Conservation (phyloP, 192 early-diverging fungal genomes). For the Phlyctochytrium bullatum region DNA sequence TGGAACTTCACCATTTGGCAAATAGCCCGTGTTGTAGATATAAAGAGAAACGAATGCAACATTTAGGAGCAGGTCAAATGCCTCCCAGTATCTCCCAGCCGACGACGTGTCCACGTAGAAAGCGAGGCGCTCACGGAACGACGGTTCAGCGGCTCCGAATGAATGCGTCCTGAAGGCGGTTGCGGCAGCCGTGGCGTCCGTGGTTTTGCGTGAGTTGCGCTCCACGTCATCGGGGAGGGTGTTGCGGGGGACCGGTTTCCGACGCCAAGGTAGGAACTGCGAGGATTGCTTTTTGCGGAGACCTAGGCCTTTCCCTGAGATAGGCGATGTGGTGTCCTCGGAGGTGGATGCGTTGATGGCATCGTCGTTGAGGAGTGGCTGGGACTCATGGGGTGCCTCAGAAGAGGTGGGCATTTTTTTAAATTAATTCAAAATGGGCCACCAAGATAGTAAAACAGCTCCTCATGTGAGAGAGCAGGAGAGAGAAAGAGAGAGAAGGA, state of each 20-base stretch:
- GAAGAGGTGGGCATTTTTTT: too few relatives aligned
- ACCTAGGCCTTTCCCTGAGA: too few relatives aligned
- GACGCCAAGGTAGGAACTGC: not conserved
- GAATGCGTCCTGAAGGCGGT: not conserved
- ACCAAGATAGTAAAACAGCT: too few relatives aligned
- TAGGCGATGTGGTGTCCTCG: too few relatives aligned
- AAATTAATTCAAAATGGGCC: too few relatives aligned
- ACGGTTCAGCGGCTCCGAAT: not conserved
- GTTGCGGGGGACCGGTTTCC: not conserved
- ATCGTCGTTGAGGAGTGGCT: too few relatives aligned
- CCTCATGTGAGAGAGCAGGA: too few relatives aligned
- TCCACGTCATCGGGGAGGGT: not conserved
- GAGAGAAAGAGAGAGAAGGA: too few relatives aligned
- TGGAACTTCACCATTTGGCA: not conserved
- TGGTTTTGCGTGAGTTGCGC: not conserved
- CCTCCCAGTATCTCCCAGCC: constrained; percentile 27
- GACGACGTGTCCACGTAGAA: constrained; percentile 23
- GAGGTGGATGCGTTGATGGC: too few relatives aligned
- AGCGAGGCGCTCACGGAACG: constrained; percentile 17
- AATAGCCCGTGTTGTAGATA: constrained; percentile 24
- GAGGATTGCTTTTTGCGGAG: not conserved
- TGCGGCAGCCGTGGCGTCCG: not conserved
- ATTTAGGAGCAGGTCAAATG: constrained; percentile 19
- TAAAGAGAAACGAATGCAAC: constrained; percentile 24
- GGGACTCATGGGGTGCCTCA: too few relatives aligned